Evolutionary conservation across 2,329 filamentous ascomycete species (phyloP), one percentile per base, ranked within the genome.

Genomic region (Sclerotinia borealis): DNA sequence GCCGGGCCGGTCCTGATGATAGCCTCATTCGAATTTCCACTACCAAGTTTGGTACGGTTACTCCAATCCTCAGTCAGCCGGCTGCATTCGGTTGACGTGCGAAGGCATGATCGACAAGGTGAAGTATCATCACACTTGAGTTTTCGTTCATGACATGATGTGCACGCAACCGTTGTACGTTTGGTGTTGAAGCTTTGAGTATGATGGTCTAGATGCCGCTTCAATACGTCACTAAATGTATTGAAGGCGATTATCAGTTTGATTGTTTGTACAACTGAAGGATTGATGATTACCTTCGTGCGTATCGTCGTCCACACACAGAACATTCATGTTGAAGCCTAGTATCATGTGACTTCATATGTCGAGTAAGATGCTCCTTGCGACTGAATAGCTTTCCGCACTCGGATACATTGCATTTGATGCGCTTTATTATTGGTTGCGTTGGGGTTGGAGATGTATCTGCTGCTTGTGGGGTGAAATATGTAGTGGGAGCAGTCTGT

Each of bases 101-200:
- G 79, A 4, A 68, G 66, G 45, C 78, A 80, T 4, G 77, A 74
- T 1, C 75, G 72, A 52, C 78, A 80, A 29, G 72, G 73, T 1
- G 68, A 63, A 8, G 75, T 75, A 1, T 78, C 78, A 63, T 78
- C 75, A 58, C 79, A 80, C 63, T 77, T 79, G 2, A 76, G 79
- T 69, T 80, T 80, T 64, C 76, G 78, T n/a, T 75, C 72, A 52
- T 78, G 79, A 36, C 79, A 80, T 5, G 76, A 73, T 66, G 79
- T 75, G 54, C 79, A 80, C 13, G 79, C 78, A 6, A 74, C 72
- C 37, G 76, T 75, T n/a, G 74, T 74, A 41, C 77, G 73, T 15
- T 69, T 69, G 25, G 27, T 63, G 27, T 64, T 69, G 49, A 63
- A 71, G 10, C 47, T 60, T 29, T 69, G 67, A 31, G 69, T 67